A percentile compares a stretch with the other conserved stretches of the same genome.
phyloP scores from a whole-genome alignment of 495 filamentous ascomycete species.

The Umbilicaria muhlenbergii region DNA sequence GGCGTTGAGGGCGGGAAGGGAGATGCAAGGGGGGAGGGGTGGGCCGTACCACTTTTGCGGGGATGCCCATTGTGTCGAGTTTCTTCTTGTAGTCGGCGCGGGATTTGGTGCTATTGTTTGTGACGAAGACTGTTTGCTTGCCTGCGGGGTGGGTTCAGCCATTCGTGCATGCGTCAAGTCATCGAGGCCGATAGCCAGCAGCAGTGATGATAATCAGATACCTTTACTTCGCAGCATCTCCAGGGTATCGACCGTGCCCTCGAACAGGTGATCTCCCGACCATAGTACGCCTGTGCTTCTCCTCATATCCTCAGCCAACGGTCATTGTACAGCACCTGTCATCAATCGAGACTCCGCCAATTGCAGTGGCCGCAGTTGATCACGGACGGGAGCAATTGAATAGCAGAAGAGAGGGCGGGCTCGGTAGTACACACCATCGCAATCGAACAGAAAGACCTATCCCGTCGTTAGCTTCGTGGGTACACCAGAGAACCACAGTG shows the following conservation, averaged over 20 bases:
- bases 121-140: slow-evolving; percentile 91
- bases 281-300: slow-evolving; percentile 68
- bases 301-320: slow-evolving; percentile 20
- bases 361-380: neutral
- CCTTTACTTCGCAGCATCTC: slow-evolving; percentile 66
- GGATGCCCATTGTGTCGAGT: slow-evolving; percentile 67
- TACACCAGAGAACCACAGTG: neutral
- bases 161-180: neutral
- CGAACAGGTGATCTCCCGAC: slow-evolving; percentile 83
- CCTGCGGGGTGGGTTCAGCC: slow-evolving; percentile 28
- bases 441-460: slow-evolving; percentile 89
- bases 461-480: neutral
- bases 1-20: neutral
- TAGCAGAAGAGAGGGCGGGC: slow-evolving; percentile 4
- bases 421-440: slow-evolving; percentile 56
- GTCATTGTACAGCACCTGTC: neutral
- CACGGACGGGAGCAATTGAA: neutral
- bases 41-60: slow-evolving; percentile 40
- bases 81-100: slow-evolving; percentile 86
- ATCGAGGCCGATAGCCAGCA: neutral
- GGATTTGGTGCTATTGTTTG: slow-evolving; percentile 97
- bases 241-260: slow-evolving; percentile 67
- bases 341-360: neutral
- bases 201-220: slow-evolving; percentile 18
- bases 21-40: neutral